Base-by-base conservation (phyloP, 441 rosid genomes). In the Omphalea diandra region DNA sequence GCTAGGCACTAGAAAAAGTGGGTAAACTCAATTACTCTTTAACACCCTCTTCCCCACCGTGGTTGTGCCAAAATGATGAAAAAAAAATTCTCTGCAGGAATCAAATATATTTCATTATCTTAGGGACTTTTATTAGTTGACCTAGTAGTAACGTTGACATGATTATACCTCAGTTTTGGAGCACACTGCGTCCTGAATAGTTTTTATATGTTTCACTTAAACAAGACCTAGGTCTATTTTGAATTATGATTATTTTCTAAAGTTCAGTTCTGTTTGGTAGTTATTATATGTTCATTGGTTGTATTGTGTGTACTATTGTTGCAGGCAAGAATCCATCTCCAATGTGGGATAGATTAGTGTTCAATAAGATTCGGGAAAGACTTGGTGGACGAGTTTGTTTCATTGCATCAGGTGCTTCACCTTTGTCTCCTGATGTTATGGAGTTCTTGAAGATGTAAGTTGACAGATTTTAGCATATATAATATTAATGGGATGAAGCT, bases 291-390 rank as follows among this genome's bases (percentile, higher is more conserved):
- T 14, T n/a, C 32, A 32, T n/a, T 12, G 4, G 3, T 62, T 29
- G 17, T 58, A n/a, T 80, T 32, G 67, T 78, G 70, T 40, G 58
- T 20, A 68, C 41, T 5, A 50, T 62, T 78, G 46, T 61, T 80
- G 59, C 83, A 95, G 99, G 99, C 63, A 84, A 78, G 83, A 93
- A 79, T 74, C 85, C 97, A 57, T 91, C 99, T 73, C 88, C 97
- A 47, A 89, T 95, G 84, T 95, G 99, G 99, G 99, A 95, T 75
- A 85, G 86, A 81, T 77, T 95, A 90, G 97, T 95, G 55, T 95
- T 95, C 80, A 93, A 95, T 77, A 93, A 95, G 83, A 89, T 93
- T 78, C 90, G 70, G 76, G 97, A 73, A 66, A 90, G 80, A 75
- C 92, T 95, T 54, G 99, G 99, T 61, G 99, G 99, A 47, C 89